Evolutionary conservation across 2,329 filamentous ascomycete species (phyloP).

Genomic region (Xylaria sp.): DNA sequence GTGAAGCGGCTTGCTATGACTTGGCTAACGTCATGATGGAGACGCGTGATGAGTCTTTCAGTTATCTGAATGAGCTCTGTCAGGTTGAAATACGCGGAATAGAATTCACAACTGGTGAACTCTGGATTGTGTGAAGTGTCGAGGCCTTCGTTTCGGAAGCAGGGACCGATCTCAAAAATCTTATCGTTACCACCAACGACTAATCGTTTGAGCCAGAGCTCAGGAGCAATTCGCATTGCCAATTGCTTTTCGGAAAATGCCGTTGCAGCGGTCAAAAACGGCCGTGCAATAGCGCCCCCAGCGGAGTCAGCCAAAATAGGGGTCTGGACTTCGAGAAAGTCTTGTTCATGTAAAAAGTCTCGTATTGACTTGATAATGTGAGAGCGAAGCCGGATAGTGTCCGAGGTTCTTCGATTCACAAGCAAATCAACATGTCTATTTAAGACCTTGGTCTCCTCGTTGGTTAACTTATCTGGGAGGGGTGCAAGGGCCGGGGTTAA

Average conservation of each 20-base stretch:
- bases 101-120: slow-evolving; percentile 98
- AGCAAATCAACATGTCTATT: slow-evolving; percentile 89
- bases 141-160: slow-evolving; percentile 92
- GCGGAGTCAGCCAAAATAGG: slow-evolving; percentile 85
- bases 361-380: slow-evolving; percentile 79
- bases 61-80: slow-evolving; percentile 79
- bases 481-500: slow-evolving; percentile 83
- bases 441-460: slow-evolving; percentile 77
- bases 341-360: slow-evolving; percentile 74
- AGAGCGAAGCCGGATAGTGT: slow-evolving; percentile 79
- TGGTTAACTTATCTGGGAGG: slow-evolving; percentile 75
- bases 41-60: slow-evolving; percentile 72
- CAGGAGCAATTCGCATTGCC: slow-evolving; percentile 87
- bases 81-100: slow-evolving; percentile 84
- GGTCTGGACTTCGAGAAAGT: slow-evolving; percentile 89
- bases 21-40: slow-evolving; percentile 63
- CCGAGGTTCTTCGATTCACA: slow-evolving; percentile 73
- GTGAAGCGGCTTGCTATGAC: slow-evolving; percentile 57
- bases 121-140: slow-evolving; percentile 96
- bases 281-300: slow-evolving; percentile 86
- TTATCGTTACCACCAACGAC: slow-evolving; percentile 88
- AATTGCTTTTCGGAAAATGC: slow-evolving; percentile 78
- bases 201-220: slow-evolving; percentile 93
- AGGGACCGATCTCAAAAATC: slow-evolving; percentile 92
- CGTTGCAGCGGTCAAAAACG: slow-evolving; percentile 83